Evolutionary conservation across 2,329 filamentous ascomycete species (phyloP), one percentile per base, ranked within the genome.

Genomic region (Proliferodiscus dingleyae): DNA sequence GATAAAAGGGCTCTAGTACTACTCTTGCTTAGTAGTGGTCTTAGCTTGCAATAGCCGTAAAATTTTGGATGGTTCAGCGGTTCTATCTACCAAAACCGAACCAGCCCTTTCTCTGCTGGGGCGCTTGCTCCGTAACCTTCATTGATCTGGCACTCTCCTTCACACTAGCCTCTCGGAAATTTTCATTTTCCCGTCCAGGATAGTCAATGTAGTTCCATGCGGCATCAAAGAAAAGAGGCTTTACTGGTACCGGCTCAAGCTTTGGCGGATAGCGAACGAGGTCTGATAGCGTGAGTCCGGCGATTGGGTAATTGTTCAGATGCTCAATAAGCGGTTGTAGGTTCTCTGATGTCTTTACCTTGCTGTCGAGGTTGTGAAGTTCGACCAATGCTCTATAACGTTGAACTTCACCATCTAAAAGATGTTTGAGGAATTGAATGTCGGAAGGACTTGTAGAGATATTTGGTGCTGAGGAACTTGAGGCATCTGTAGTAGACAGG

Each of bases 131-230:
- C 59, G 46, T 54, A 49, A 30, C 61, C 56, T 64, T 62, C 13
- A 61, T 60, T 23, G 59, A 48, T 24, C 55, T 53, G 19, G 56
- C 52, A 6, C 53, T 55, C 29, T 41, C 47, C 16, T 42, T 51
- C 41, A 49, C 47, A 7, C 44, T 41, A 36, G 45, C 46, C 19
- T 44, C 50, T 28, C 46, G 57, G 53, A 57, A 56, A 54, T 56
- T 59, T 48, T 66, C 56, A 5, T 64, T 61, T 24, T 66, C 56
- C 56, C 80, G 80, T 26, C 81, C 82, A 0, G 90, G 89, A 62
- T 98, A 98, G 39, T 89, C 81, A 51, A 98, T 90, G 64, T 96
- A 97, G 64, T 97, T 97, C 87, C 89, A 98, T 8, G 93, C 93
- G 6, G 95, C 85, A 62, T 98, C 93, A 48, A 97, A 80, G 73